These are phyloP conservation scores for Podospora comata DNA, from an alignment of 495 filamentous ascomycete species.

Conservation along the genomic window DNA sequence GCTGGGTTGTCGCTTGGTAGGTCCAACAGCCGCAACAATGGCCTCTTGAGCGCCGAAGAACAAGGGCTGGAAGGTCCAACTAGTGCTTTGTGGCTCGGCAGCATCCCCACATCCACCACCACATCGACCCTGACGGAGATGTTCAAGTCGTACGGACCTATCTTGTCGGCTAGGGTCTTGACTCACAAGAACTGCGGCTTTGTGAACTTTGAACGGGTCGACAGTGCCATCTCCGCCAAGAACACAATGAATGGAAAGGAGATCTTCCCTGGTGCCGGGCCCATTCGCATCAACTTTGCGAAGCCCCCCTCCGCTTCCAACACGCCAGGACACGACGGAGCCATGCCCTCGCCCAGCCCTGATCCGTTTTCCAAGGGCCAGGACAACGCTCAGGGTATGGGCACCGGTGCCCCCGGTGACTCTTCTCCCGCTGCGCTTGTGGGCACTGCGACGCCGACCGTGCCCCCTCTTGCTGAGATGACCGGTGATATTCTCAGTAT, in stretches of 20 bases:
- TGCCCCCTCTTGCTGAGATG: conserved; percentile 71
- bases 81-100: conserved; percentile 92
- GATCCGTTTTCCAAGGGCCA: conserved; percentile 67
- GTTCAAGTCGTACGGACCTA: conserved; percentile 85
- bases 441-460: conserved; percentile 55
- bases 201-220: conserved; percentile 89
- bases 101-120: conserved; percentile 95
- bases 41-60: conserved; percentile 61
- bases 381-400: conserved; percentile 38
- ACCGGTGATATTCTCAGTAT: conserved; percentile 79
- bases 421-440: conserved; percentile 37
- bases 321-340: conserved; percentile 77
- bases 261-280: conserved; percentile 94
- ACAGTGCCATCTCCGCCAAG: conserved; percentile 86
- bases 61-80: conserved; percentile 84
- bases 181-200: conserved; percentile 99
- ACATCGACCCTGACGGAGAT: conserved; percentile 89
- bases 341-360: conserved; percentile 90
- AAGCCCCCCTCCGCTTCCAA: conserved; percentile 87
- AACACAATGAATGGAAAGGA: conserved; percentile 89
- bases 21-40: conserved; percentile 57
- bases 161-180: conserved; percentile 87
- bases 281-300: conserved; percentile 92
- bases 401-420: conserved; percentile 45
- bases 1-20: conserved; percentile 72